Evolutionary conservation across 2,329 filamentous ascomycete genomes (phyloP), one percentile per base, ranked within the genome.

Genomic region (Acarospora socialis): DNA sequence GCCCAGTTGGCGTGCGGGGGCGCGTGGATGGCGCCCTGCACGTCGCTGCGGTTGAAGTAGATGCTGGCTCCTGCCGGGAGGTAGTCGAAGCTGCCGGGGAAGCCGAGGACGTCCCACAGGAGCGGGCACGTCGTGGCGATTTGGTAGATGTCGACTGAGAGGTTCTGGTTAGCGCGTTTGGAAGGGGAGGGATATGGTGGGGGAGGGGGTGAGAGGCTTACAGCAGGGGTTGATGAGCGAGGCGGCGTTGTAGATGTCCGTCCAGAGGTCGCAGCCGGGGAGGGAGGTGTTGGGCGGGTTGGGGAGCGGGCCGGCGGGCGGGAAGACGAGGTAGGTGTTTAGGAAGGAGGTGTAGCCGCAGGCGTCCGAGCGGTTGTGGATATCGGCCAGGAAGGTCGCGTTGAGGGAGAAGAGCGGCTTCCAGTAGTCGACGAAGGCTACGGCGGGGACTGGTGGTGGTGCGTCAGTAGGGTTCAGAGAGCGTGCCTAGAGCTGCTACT

Each of bases 131-230:
- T 78, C 3, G 71, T 73, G 2, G 70, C 70, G 9, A 87, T 68
- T 30, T 76, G 66, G 52, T 81, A 82, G 4, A 76, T 59, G 49
- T 79, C 70, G 54, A 75, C 81, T 57, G 76, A 81, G 0, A 76
- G 76, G 53, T 81, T 81, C 16, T n/a, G n/a, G n/a, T n/a, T n/a
- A n/a, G n/a, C n/a, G n/a, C n/a, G n/a, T n/a, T n/a, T n/a, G n/a
- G n/a, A n/a, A n/a, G n/a, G n/a, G n/a, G n/a, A n/a, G n/a, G n/a
- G n/a, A n/a, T n/a, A 66, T 49, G 1, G 54, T 4, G 5, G 29
- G 79, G 70, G 55, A 87, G 90, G 7, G 81, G 59, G 50, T 83
- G 73, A 55, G 79, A n/a, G n/a, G n/a, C n/a, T n/a, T n/a, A n/a
- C n/a, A 92, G 59, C 82, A 90, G 0, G 81, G 81, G 55, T 90